Evolutionary conservation across 2,329 filamentous ascomycete species (phyloP).

Genomic region (Lasiodiplodia theobromae): DNA sequence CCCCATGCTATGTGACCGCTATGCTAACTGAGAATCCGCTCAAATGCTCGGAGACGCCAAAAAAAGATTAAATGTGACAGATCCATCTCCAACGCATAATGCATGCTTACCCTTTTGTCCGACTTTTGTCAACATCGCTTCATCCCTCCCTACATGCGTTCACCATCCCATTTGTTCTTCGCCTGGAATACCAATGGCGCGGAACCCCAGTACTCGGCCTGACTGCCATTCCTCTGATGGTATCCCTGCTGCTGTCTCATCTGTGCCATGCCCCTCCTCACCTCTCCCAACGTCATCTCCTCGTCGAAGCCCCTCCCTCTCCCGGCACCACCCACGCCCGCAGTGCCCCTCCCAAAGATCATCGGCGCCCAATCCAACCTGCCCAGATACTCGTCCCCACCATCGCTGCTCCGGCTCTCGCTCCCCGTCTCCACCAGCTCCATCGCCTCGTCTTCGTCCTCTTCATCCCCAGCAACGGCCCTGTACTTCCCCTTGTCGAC

Average conservation of each 20-base stretch:
- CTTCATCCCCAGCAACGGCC: background rate
- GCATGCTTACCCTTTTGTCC: background rate
- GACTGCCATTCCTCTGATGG: background rate
- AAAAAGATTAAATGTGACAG: background rate
- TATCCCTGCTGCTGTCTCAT: background rate
- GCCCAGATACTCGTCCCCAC: conserved; percentile 9
- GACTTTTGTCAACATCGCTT: background rate
- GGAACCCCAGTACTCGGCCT: background rate
- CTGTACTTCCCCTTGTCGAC: conserved; percentile 16
- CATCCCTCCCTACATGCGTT: background rate
- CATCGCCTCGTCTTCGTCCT: conserved; percentile 10
- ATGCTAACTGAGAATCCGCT: background rate
- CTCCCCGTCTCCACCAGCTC: conserved; percentile 7
- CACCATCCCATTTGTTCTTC: conserved; percentile 13
- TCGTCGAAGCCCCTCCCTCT: background rate
- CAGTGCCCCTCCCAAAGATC: background rate
- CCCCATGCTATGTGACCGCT: background rate
- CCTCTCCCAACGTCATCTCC: conserved; percentile 14
- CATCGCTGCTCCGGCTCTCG: background rate
- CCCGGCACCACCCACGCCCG: background rate
- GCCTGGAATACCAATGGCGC: conserved; percentile 16
- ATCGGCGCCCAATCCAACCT: conserved; percentile 14
- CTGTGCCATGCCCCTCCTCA: background rate
- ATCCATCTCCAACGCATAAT: background rate
- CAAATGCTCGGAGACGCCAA: background rate